These are phyloP conservation scores for Gymnopilus dilepis DNA, from an alignment of 768 basidiomycete genomes.

Conservation along the genomic window DNA sequence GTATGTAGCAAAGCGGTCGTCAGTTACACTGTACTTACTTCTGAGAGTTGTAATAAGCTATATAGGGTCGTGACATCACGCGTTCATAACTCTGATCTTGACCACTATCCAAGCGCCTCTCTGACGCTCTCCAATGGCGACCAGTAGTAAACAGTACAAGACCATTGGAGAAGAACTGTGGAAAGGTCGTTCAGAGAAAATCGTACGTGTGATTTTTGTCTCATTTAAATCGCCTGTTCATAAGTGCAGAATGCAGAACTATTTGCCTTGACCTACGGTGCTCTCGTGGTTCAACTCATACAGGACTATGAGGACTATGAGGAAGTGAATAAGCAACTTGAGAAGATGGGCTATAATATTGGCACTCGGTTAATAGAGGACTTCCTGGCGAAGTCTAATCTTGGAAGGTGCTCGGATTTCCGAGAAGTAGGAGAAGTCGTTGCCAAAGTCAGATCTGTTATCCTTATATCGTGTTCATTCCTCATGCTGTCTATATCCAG, in stretches of 20 bases:
- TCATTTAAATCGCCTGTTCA: conserved; percentile 24
- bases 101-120: conserved; percentile 9
- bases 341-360: conserved; percentile 99
- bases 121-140: conserved; percentile 55
- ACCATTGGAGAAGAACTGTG: conserved; percentile 93
- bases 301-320: conserved; percentile 99
- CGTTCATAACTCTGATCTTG: conserved; percentile 17
- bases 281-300: conserved; percentile 96
- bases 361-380: conserved; percentile 96
- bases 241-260: conserved; percentile 88
- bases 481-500: conserved; percentile 44
- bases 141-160: conserved; percentile 84
- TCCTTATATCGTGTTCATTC: not conserved
- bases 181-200: conserved; percentile 94
- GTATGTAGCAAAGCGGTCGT: no score
- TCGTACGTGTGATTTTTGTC: conserved; percentile 55
- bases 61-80: conserved; percentile 40
- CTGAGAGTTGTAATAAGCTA: no score
- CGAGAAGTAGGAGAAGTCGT: conserved; percentile 94
- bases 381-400: conserved; percentile 90
- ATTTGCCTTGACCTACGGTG: conserved; percentile 96
- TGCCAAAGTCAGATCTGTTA: conserved; percentile 69
- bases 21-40: no score
- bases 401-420: conserved; percentile 94
- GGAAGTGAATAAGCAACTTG: conserved; percentile 95